Conservation (phyloP, 148 eudicot species). For the Chenopodium suecicum region DNA sequence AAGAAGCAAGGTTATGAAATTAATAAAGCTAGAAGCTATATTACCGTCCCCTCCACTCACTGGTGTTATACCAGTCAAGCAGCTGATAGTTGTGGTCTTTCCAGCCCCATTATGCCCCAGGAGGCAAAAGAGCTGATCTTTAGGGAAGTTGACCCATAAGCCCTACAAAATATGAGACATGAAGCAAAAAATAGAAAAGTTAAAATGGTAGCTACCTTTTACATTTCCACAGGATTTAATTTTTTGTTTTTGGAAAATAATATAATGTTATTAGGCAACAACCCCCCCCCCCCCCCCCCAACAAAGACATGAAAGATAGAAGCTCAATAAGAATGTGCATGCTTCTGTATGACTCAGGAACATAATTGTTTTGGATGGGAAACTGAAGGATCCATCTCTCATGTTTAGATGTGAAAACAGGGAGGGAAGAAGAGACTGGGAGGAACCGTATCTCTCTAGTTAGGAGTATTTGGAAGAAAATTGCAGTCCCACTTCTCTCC, state of each 20-base stretch:
- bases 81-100: constrained; percentile 72
- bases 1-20: neutral
- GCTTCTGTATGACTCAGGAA: neutral
- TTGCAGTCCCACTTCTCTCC: neutral
- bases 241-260: neutral
- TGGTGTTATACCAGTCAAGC: constrained; percentile 71
- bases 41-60: constrained; percentile 85
- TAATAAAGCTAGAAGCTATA: constrained; percentile 12
- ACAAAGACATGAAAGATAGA: neutral
- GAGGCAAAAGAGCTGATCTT: constrained; percentile 82
- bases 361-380: neutral
- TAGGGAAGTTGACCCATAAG: constrained; percentile 65
- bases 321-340: neutral
- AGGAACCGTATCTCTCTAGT: neutral
- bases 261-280: too few relatives aligned
- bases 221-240: neutral
- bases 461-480: neutral
- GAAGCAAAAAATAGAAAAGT: neutral
- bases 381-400: too few relatives aligned
- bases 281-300: too few relatives aligned
- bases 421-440: neutral
- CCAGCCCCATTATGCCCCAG: constrained; percentile 95
- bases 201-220: too few relatives aligned
- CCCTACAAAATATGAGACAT: constrained; percentile 38
- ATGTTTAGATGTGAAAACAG: too few relatives aligned